These are phyloP conservation scores for Kentomonas sorsogonicus DNA, from an alignment of 208 protist species.

Conservation along the genomic window DNA sequence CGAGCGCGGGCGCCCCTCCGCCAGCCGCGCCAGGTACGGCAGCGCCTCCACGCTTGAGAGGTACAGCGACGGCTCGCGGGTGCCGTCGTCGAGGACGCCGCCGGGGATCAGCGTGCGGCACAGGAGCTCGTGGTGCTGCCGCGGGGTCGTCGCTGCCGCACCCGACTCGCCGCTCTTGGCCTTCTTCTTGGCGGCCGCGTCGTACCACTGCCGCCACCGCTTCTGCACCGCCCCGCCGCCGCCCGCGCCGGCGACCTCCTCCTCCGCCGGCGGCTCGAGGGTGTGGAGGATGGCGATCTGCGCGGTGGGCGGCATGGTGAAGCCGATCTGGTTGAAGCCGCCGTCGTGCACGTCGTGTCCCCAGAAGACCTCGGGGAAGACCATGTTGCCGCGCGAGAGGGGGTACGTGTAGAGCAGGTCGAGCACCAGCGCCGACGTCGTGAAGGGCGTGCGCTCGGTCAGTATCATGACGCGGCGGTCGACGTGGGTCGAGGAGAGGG, in stretches of 20 bases:
- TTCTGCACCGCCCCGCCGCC: conserved; percentile 10
- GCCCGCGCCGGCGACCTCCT: not conserved
- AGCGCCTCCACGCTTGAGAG: conserved; percentile 72
- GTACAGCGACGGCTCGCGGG: conserved; percentile 70
- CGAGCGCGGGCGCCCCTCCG: conserved; percentile 61
- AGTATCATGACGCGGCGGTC: conserved; percentile 81
- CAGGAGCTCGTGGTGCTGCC: conserved; percentile 38
- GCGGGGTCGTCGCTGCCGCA: not conserved
- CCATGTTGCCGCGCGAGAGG: conserved; percentile 70
- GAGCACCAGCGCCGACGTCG: conserved; percentile 68
- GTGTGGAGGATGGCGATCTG: conserved; percentile 79
- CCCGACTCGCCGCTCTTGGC: conserved; percentile 5
- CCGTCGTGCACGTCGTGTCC: conserved; percentile 83
- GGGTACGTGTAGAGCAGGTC: conserved; percentile 78
- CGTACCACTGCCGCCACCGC: conserved; percentile 58
- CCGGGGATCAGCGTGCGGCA: conserved; percentile 62
- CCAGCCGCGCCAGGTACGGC: conserved; percentile 66
- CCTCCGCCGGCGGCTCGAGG: conserved; percentile 41
- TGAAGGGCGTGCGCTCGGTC: conserved; percentile 50
- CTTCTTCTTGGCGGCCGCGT: conserved; percentile 19
- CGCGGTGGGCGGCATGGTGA: conserved; percentile 84
- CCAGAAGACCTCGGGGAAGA: conserved; percentile 90
- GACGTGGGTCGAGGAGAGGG: conserved; percentile 71
- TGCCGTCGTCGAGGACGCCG: conserved; percentile 42
- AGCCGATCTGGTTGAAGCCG: conserved; percentile 74